Percentiles rank a stretch among this genome's conserved stretches.
Conservation (phyloP, 805 yeast genomes). For the Sugiyamaella smithiae region DNA sequence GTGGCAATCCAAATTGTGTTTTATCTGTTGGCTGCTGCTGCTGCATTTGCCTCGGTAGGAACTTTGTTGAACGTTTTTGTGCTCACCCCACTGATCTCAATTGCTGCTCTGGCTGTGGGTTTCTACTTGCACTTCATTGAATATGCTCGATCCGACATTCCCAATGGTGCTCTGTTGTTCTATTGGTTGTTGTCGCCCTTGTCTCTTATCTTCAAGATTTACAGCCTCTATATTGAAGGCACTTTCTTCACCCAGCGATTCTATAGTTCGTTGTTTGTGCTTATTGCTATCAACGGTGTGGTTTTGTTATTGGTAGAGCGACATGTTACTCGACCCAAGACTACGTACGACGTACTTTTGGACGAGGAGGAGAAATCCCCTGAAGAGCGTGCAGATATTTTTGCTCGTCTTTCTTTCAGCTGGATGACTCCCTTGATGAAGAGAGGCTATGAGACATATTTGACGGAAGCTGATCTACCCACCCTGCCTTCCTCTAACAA, state of each 20-base stretch:
- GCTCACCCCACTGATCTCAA: slow-evolving; percentile 39
- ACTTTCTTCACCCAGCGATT: slow-evolving; percentile 16
- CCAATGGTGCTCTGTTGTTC: slow-evolving; percentile 65
- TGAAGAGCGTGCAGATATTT: slow-evolving; percentile 59
- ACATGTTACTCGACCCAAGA: slow-evolving; percentile 38
- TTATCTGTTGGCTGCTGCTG: slow-evolving; percentile 12
- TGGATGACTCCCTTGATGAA: slow-evolving; percentile 91
- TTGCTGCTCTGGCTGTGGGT: slow-evolving; percentile 50
- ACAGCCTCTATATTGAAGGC: slow-evolving; percentile 20
- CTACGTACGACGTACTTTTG: slow-evolving; percentile 34
- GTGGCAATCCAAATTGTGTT: slow-evolving; percentile 22
- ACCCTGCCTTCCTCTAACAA: slow-evolving; percentile 66
- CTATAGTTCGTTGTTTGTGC: slow-evolving; percentile 32
- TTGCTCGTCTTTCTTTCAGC: slow-evolving; percentile 72
- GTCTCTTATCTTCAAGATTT: slow-evolving; percentile 42
- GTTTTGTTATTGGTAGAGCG: slow-evolving; percentile 46
- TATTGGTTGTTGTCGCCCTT: slow-evolving; percentile 68
- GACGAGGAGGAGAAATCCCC: slow-evolving; percentile 40
- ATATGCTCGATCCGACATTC: slow-evolving; percentile 58
- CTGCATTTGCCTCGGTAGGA: slow-evolving; percentile 14
- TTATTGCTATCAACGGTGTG: slow-evolving; percentile 40
- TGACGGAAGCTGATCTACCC: slow-evolving; percentile 63
- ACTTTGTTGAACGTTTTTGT: slow-evolving; percentile 32
- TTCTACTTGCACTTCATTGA: slow-evolving; percentile 66
- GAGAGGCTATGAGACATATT: slow-evolving; percentile 63